phyloP scores from a whole-genome alignment of 129 eudicot species.

The sunflower (Helianthus annuus) region HanXRQr2.0-SUNRISE NC_035436.2:150027943-150028442 shows the following conservation, averaged over 20 bases:
- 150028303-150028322: background rate
- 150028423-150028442: background rate
- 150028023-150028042: constrained; percentile 29
- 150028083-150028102: constrained; percentile 87
- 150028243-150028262: background rate
- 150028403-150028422: background rate
- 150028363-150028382: background rate
- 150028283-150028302: background rate
- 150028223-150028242: background rate
- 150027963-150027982: constrained; percentile 3
- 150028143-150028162: background rate
- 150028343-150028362: background rate
- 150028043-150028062: constrained; percentile 40
- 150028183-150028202: too few relatives aligned
- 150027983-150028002: background rate
- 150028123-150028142: constrained; percentile 7
- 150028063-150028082: constrained; percentile 63
- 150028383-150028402: background rate
- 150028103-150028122: constrained; percentile 62
- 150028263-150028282: background rate
- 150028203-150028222: too few relatives aligned
- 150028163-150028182: constrained; percentile 1
- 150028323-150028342: background rate
- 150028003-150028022: constrained; percentile 57
- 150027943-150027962: background rate